A percentile compares a stretch with the other conserved stretches of the same genome.
These are phyloP conservation scores for Fusarium sp. DNA, from an alignment of 2,329 filamentous ascomycete genomes.

Conservation along the genomic window DNA sequence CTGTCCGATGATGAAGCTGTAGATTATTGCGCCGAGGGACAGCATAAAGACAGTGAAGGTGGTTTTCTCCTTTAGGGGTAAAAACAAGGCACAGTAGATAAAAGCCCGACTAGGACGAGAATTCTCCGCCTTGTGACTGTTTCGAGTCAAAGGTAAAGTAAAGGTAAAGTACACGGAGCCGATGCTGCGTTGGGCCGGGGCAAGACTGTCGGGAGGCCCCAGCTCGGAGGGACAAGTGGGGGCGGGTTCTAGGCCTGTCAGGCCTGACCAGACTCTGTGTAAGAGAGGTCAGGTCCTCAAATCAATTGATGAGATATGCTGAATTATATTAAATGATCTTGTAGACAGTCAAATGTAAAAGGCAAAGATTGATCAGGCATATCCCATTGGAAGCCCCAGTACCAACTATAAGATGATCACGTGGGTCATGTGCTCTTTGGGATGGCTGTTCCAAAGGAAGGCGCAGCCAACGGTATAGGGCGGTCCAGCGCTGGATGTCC, in stretches of 20 bases:
- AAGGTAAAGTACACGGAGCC: slow-evolving; percentile 16
- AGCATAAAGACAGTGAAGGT: not conserved
- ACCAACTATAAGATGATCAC: slow-evolving; percentile 22
- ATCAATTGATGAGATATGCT: not conserved
- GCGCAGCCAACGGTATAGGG: slow-evolving; percentile 13
- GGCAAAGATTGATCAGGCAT: slow-evolving; percentile 4
- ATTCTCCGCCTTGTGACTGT: slow-evolving; percentile 25
- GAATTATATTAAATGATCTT: not conserved
- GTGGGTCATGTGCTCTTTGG: slow-evolving; percentile 28
- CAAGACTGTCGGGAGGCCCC: slow-evolving; percentile 12
- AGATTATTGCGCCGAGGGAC: slow-evolving; percentile 1
- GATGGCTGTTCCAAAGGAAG: not conserved
- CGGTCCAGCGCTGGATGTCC: not conserved
- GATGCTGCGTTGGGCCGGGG: slow-evolving; percentile 28
- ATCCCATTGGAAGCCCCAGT: not conserved
- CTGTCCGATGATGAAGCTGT: slow-evolving; percentile 32
- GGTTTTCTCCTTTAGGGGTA: not conserved
- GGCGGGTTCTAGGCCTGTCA: slow-evolving; percentile 10
- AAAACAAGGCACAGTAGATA: not conserved
- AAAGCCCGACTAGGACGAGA: slow-evolving; percentile 10
- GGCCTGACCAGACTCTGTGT: slow-evolving; percentile 8
- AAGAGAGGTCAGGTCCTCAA: not conserved
- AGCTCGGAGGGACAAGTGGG: slow-evolving; percentile 21
- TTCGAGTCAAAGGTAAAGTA: slow-evolving; percentile 3
- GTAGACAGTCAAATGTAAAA: not conserved